These are phyloP conservation scores for Aspergillus carlsbadensis DNA, from an alignment of 495 filamentous ascomycete species.

Conservation along the genomic window DNA sequence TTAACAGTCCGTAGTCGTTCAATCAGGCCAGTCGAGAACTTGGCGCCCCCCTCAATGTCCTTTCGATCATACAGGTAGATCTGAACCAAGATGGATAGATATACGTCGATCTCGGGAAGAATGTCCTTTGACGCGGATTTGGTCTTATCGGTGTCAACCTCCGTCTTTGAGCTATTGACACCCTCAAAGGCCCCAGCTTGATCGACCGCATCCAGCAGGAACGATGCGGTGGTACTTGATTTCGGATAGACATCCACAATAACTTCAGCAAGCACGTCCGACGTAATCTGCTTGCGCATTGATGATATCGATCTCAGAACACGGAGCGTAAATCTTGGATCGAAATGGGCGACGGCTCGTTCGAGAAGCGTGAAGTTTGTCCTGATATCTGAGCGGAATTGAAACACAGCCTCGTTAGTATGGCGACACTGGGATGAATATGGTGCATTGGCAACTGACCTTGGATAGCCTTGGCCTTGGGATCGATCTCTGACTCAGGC, in stretches of 20 bases:
- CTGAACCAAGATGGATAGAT: constrained; percentile 84
- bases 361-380: constrained; percentile 88
- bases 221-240: constrained; percentile 63
- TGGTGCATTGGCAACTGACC: constrained; percentile 34
- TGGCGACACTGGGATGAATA: background rate
- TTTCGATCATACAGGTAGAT: constrained; percentile 86
- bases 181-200: constrained; percentile 61
- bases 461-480: constrained; percentile 64
- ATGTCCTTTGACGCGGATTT: constrained; percentile 59
- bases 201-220: constrained; percentile 66
- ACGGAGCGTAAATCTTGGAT: constrained; percentile 89
- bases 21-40: constrained; percentile 78
- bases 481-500: constrained; percentile 58
- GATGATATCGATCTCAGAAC: constrained; percentile 94
- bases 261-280: constrained; percentile 75
- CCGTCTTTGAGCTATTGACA: constrained; percentile 64
- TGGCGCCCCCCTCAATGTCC: constrained; percentile 70
- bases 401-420: constrained; percentile 5
- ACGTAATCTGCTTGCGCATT: constrained; percentile 83
- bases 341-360: constrained; percentile 88
- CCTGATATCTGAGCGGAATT: constrained; percentile 71
- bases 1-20: constrained; percentile 85
- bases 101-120: constrained; percentile 88
- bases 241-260: constrained; percentile 76
- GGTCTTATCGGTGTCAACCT: constrained; percentile 64